Conservation (phyloP, 148 eudicot species). For the Oxyria digyna region DNA sequence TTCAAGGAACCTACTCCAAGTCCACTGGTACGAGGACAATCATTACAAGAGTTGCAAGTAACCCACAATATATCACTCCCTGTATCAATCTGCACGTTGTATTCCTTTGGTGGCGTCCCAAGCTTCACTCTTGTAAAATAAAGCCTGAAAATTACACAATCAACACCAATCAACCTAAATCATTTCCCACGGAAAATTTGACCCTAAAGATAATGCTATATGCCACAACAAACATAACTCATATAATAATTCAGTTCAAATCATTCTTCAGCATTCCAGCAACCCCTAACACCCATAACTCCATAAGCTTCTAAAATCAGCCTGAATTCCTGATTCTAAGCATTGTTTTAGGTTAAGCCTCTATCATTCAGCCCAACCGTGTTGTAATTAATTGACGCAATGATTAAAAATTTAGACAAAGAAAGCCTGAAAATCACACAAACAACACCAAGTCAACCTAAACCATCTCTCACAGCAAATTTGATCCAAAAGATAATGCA, state of each 20-base stretch:
- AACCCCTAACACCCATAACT: not conserved
- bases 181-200: not conserved
- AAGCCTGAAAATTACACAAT: conserved; percentile 35
- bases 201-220: not conserved
- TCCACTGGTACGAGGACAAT: conserved; percentile 80
- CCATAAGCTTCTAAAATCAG: not conserved
- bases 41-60: conserved; percentile 63
- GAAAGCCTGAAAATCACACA: no score
- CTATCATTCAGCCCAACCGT: no score
- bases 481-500: not conserved
- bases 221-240: not conserved
- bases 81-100: conserved; percentile 95
- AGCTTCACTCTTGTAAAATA: conserved; percentile 76
- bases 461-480: not conserved
- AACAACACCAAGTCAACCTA: not conserved
- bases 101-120: conserved; percentile 92
- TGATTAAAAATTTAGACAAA: no score
- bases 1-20: conserved; percentile 59
- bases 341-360: not conserved
- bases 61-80: conserved; percentile 97
- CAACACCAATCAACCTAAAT: not conserved
- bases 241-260: not conserved
- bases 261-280: not conserved
- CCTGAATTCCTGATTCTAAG: not conserved
- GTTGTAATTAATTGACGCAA: no score